Conservation (phyloP, 192 early-diverging fungal genomes). For the Dissophora ornata region DNA sequence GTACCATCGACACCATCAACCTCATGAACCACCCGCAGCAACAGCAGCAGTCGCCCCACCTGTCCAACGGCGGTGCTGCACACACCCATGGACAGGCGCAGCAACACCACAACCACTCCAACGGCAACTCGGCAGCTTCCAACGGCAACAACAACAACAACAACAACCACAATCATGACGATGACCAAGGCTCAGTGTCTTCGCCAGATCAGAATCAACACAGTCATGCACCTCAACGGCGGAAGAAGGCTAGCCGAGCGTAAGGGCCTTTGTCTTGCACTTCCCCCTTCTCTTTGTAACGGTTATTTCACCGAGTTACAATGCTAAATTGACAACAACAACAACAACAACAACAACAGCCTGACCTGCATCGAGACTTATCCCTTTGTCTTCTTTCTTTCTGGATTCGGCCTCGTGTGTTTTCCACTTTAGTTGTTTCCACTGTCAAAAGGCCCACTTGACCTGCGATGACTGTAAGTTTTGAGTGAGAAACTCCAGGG, state of each 20-base stretch:
- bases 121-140: constrained; percentile 8
- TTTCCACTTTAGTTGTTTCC: constrained; percentile 66
- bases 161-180: constrained; percentile 14
- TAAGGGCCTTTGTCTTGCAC: constrained; percentile 14
- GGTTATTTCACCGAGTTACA: too few species aligned
- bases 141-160: not conserved
- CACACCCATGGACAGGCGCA: not conserved
- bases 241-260: constrained; percentile 70
- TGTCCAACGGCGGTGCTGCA: constrained; percentile 13
- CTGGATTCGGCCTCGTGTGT: not conserved
- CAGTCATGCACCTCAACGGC: constrained; percentile 38
- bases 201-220: constrained; percentile 45
- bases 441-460: constrained; percentile 81
- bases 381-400: too few species aligned
- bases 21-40: constrained; percentile 50
- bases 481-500: not conserved
- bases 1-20: constrained; percentile 50
- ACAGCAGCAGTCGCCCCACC: constrained; percentile 16
- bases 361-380: too few species aligned
- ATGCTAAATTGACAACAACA: too few species aligned
- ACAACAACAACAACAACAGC: too few species aligned
- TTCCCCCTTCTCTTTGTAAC: not conserved
- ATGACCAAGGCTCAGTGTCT: constrained; percentile 31
- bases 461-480: constrained; percentile 79
- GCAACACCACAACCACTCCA: constrained; percentile 5